These are phyloP conservation scores for Pachysandra terminalis DNA, from an alignment of 164 flowering plant genomes.

Conservation along the genomic window DNA sequence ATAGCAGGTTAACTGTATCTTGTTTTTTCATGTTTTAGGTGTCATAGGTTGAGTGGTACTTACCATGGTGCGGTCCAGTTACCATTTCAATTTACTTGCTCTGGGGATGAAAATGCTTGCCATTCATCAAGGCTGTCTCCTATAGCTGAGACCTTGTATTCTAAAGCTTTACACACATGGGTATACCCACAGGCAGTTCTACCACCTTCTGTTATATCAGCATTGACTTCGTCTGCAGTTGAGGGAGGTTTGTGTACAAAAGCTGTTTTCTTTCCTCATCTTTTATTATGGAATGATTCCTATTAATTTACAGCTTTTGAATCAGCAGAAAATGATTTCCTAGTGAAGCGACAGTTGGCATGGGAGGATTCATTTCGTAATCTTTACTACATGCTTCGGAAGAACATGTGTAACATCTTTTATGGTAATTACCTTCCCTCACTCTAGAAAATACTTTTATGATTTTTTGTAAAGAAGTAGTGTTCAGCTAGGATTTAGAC, in stretches of 20 bases:
- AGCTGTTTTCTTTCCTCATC: background rate
- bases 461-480: too few species aligned
- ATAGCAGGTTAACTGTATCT: background rate
- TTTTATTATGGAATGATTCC: background rate
- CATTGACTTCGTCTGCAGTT: slow-evolving; percentile 47
- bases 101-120: slow-evolving; percentile 21
- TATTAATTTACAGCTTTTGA: background rate
- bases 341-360: slow-evolving; percentile 58
- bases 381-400: slow-evolving; percentile 89
- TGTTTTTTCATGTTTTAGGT: slow-evolving; percentile 39
- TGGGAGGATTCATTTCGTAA: slow-evolving; percentile 95
- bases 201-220: slow-evolving; percentile 68
- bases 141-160: slow-evolving; percentile 28
- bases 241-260: slow-evolving; percentile 59
- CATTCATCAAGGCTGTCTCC: slow-evolving; percentile 16
- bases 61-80: slow-evolving; percentile 29
- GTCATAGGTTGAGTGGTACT: slow-evolving; percentile 57
- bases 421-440: slow-evolving; percentile 55
- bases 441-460: background rate
- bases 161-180: slow-evolving; percentile 68
- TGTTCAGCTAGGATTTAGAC: background rate
- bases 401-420: slow-evolving; percentile 61
- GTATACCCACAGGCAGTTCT: slow-evolving; percentile 77
- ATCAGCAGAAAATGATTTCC: slow-evolving; percentile 59
- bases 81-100: slow-evolving; percentile 20